Conservation (phyloP, 192 early-diverging fungal genomes). For the Rhizophagus prolifer region DNA sequence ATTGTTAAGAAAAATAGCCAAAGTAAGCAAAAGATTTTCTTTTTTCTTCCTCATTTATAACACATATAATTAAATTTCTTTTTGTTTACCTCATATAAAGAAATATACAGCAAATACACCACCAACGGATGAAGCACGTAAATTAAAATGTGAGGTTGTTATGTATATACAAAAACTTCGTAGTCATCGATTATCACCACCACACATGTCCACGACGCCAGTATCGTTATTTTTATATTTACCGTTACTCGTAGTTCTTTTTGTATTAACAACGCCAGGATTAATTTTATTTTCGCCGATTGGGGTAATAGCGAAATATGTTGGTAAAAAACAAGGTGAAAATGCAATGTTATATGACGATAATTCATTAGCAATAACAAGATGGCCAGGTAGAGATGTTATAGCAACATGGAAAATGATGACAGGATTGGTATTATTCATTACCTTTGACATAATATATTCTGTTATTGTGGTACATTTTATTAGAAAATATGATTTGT, state of each 20-base stretch:
- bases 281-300: conserved; percentile 39
- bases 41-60: background rate
- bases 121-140: conserved; percentile 18
- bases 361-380: conserved; percentile 43
- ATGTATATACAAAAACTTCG: conserved; percentile 35
- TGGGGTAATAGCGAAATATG: conserved; percentile 38
- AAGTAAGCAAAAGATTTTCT: conserved; percentile 13
- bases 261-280: conserved; percentile 38
- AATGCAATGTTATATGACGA: conserved; percentile 46
- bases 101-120: conserved; percentile 28
- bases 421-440: conserved; percentile 32
- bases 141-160: conserved; percentile 37
- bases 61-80: background rate
- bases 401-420: conserved; percentile 51
- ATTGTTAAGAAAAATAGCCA: conserved; percentile 38
- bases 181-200: conserved; percentile 36
- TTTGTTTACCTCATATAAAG: background rate
- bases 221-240: conserved; percentile 33
- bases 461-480: conserved; percentile 2
- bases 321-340: conserved; percentile 40
- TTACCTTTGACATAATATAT: conserved; percentile 21
- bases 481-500: background rate
- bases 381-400: conserved; percentile 48
- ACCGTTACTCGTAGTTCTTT: conserved; percentile 31
- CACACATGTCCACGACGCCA: conserved; percentile 30